A percentile compares a stretch with the other conserved stretches of the same genome.
phyloP scores from a whole-genome alignment of 495 filamentous ascomycete genomes.

The Eremomyces bilateralis region DNA sequence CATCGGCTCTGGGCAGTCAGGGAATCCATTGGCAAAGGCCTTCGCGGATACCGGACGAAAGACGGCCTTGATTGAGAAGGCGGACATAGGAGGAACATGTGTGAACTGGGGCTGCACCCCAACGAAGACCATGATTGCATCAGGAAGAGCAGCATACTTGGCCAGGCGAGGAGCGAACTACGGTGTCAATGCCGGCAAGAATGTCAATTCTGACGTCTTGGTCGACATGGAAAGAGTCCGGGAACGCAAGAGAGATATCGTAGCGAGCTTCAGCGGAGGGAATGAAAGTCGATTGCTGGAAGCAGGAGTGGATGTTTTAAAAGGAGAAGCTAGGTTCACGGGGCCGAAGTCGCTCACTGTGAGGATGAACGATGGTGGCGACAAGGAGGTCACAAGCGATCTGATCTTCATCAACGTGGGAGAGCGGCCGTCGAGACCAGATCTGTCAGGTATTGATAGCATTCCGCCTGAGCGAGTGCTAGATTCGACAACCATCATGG shows the following conservation, averaged over 20 bases:
- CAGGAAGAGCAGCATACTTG: constrained; percentile 25
- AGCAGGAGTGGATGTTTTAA: constrained; percentile 25
- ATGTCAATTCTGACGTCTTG: no score
- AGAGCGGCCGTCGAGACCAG: constrained; percentile 19
- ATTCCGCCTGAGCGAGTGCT: constrained; percentile 16
- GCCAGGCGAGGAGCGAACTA: constrained; percentile 22
- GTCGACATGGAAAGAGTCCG: constrained; percentile 26
- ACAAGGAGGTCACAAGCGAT: constrained; percentile 16
- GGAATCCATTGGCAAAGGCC: constrained; percentile 25
- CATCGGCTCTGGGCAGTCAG: constrained; percentile 28
- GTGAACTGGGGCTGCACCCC: constrained; percentile 34
- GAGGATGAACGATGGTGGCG: constrained; percentile 10
- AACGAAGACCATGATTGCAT: constrained; percentile 31
- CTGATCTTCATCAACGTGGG: constrained; percentile 27
- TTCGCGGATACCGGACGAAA: constrained; percentile 22
- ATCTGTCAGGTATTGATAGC: constrained; percentile 17
- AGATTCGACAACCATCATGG: constrained; percentile 26
- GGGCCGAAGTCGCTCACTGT: constrained; percentile 17
- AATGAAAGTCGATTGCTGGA: constrained; percentile 19
- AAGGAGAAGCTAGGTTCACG: constrained; percentile 22
- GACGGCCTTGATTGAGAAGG: constrained; percentile 22
- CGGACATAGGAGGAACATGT: constrained; percentile 28
- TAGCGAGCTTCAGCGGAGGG: constrained; percentile 24
- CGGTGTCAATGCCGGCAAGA: constrained; percentile 19
- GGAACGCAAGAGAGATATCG: constrained; percentile 31